Conservation (phyloP, 441 rosid genomes). For the Euphorbia celastroides region DNA sequence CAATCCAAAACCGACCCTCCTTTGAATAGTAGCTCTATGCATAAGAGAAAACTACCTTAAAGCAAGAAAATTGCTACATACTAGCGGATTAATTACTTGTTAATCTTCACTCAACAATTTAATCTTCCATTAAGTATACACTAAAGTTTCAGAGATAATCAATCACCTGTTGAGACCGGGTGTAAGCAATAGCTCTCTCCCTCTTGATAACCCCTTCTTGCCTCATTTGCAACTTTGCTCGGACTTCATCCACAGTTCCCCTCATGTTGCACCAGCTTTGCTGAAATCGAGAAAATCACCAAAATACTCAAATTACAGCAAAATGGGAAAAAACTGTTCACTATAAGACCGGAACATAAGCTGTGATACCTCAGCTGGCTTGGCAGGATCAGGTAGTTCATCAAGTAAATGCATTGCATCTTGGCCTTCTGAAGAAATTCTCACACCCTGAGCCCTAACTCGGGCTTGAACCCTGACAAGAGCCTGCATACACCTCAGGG, state of each 20-base stretch:
- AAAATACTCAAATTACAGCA: not conserved
- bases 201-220: slow-evolving; percentile 81
- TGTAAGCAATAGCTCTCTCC: slow-evolving; percentile 81
- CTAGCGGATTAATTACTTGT: not conserved
- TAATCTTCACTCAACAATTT: not conserved
- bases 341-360: not conserved
- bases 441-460: slow-evolving; percentile 46
- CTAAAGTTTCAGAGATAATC: slow-evolving; percentile 13
- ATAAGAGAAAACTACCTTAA: too few relatives aligned
- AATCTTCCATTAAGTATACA: not conserved
- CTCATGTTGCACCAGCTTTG: slow-evolving; percentile 71
- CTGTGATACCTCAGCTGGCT: slow-evolving; percentile 66
- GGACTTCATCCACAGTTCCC: slow-evolving; percentile 57
- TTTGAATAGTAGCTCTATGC: too few relatives aligned
- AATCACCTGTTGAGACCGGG: slow-evolving; percentile 63
- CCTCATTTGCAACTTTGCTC: slow-evolving; percentile 57
- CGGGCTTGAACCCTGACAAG: slow-evolving; percentile 86
- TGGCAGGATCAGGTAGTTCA: slow-evolving; percentile 35
- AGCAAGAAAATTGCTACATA: too few relatives aligned
- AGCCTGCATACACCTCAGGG: slow-evolving; percentile 95
- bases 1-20: too few relatives aligned
- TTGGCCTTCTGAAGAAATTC: slow-evolving; percentile 33
- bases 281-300: slow-evolving; percentile 22
- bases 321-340: not conserved
- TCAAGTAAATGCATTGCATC: slow-evolving; percentile 19